A percentile compares a stretch with the other conserved stretches of the same genome.
Evolutionary conservation across 164 flowering plant species (phyloP).

Genomic region (Saururus chinensis): DNA sequence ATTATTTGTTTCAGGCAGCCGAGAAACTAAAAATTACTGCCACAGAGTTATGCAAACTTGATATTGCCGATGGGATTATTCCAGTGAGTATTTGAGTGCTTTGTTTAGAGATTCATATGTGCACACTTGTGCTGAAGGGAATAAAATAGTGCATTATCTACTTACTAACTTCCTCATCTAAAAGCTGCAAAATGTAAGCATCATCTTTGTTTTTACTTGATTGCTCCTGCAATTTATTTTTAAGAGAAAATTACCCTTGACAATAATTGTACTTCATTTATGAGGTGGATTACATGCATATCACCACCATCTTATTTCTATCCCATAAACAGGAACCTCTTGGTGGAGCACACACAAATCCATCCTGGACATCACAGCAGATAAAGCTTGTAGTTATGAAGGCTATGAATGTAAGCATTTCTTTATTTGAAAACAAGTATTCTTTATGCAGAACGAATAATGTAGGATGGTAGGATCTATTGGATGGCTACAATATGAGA

Average conservation of each 20-base stretch:
- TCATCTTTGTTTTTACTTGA: too few relatives aligned
- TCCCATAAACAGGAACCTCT: slow-evolving; percentile 21
- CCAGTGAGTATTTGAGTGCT: slow-evolving; percentile 12
- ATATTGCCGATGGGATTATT: slow-evolving; percentile 29
- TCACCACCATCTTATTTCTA: neutral
- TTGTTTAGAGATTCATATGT: neutral
- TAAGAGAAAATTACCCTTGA: neutral
- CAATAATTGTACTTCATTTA: neutral
- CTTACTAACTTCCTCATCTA: too few relatives aligned
- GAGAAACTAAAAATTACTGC: slow-evolving; percentile 25
- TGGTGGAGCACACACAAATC: slow-evolving; percentile 34
- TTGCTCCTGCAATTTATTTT: neutral
- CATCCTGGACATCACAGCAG: slow-evolving; percentile 28
- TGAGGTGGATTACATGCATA: neutral
- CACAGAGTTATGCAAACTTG: slow-evolving; percentile 14
- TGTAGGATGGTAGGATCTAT: too few relatives aligned
- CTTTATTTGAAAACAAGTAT: neutral
- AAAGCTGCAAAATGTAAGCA: too few relatives aligned
- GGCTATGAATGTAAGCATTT: slow-evolving; percentile 19
- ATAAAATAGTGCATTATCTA: too few relatives aligned
- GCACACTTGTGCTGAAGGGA: neutral
- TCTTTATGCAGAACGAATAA: too few relatives aligned
- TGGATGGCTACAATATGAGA: too few relatives aligned
- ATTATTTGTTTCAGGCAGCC: slow-evolving; percentile 20
- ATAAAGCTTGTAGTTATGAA: slow-evolving; percentile 17